Percentiles rank a stretch among this genome's conserved stretches.
Evolutionary conservation across 2,329 filamentous ascomycete genomes (phyloP).

Genomic region (Bipolaris sorokiniana): DNA sequence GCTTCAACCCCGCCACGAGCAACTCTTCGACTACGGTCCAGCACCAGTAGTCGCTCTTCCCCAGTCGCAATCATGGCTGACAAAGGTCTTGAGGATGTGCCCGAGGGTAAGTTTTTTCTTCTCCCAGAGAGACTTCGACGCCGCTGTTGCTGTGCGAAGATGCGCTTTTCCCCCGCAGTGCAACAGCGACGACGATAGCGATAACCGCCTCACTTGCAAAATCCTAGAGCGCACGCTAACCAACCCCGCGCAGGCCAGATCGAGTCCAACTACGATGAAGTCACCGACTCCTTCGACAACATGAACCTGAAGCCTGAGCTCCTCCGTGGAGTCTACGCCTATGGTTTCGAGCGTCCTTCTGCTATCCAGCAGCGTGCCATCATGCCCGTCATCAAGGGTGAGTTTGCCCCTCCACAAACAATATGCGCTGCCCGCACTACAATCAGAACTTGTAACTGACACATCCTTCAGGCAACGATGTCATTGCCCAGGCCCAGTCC

Average conservation of each 20-base stretch:
- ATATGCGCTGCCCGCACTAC: conserved; percentile 5
- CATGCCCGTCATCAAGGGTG: conserved; percentile 99
- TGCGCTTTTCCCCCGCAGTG: conserved; percentile 17
- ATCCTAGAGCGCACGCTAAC: conserved; percentile 21
- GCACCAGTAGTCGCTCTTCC: conserved; percentile 70
- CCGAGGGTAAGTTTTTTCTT: conserved; percentile 74
- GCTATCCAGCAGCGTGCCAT: conserved; percentile 99
- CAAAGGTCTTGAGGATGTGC: conserved; percentile 97
- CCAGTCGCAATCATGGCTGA: conserved; percentile 94
- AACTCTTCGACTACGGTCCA: conserved; percentile 53
- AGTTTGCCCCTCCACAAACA: conserved; percentile 43
- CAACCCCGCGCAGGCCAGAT: conserved; percentile 76
- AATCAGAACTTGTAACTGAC: conserved; percentile 30
- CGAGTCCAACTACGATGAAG: conserved; percentile 99
- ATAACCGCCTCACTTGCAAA: conserved; percentile 2
- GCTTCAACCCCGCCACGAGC: conserved; percentile 50
- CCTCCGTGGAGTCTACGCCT: conserved; percentile 98
- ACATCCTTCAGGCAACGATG: conserved; percentile 75
- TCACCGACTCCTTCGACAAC: conserved; percentile 97
- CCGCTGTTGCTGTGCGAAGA: conserved; percentile 6
- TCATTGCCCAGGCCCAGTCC: conserved; percentile 99
- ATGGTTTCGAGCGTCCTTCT: conserved; percentile 99
- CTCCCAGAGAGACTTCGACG: background rate
- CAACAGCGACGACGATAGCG: conserved; percentile 17
- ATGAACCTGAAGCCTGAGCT: conserved; percentile 98